Evolutionary conservation across 805 yeast species (phyloP).

Genomic region (Saccharomycodes ludwigii): DNA sequence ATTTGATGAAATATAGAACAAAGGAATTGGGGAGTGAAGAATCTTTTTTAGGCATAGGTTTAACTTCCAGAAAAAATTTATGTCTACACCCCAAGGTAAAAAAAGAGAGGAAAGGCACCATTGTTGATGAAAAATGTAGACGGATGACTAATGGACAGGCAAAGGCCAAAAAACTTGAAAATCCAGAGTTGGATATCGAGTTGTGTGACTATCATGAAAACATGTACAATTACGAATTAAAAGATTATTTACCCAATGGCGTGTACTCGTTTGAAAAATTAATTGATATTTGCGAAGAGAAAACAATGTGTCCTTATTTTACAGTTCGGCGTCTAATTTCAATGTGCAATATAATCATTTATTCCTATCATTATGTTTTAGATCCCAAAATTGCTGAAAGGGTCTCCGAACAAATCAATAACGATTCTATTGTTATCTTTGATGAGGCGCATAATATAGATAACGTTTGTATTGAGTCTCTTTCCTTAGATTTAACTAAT

Average conservation of each 20-base stretch:
- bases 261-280: conserved; percentile 88
- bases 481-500: conserved; percentile 84
- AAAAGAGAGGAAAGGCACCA: conserved; percentile 77
- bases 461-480: conserved; percentile 94
- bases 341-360: conserved; percentile 84
- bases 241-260: conserved; percentile 80
- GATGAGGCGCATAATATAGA: conserved; percentile 99
- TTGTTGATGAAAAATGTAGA: conserved; percentile 94
- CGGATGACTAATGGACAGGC: conserved; percentile 87
- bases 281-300: conserved; percentile 60
- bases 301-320: conserved; percentile 89
- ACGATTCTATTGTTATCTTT: conserved; percentile 86
- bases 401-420: conserved; percentile 82
- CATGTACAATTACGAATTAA: conserved; percentile 75
- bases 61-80: conserved; percentile 86
- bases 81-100: conserved; percentile 84
- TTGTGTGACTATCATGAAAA: conserved; percentile 89
- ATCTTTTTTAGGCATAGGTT: conserved; percentile 76
- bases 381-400: conserved; percentile 97
- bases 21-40: conserved; percentile 74
- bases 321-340: conserved; percentile 97
- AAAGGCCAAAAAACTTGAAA: conserved; percentile 49
- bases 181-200: conserved; percentile 41
- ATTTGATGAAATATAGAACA: conserved; percentile 76
- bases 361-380: conserved; percentile 88